A percentile compares a stretch with the other conserved stretches of the same genome.
These are phyloP conservation scores for Setomelanomma holmii DNA, from an alignment of 2,329 filamentous ascomycete species.

Conservation along the genomic window DNA sequence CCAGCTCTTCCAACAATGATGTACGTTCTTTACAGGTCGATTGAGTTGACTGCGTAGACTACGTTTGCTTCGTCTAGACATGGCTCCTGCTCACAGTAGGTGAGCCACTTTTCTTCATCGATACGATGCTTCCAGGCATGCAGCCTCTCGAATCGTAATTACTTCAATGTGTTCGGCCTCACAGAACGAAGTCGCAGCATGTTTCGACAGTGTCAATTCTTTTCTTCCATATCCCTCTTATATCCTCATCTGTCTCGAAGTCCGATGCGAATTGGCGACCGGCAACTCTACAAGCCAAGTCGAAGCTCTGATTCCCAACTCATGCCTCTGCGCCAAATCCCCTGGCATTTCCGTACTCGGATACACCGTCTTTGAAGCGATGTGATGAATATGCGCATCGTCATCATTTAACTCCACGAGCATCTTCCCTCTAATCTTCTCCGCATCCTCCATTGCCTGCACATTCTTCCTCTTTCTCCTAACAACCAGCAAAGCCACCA, in stretches of 20 bases:
- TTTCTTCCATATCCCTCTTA: neutral
- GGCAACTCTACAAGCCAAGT: constrained; percentile 6
- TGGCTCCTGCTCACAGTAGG: too few species aligned
- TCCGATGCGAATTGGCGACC: neutral
- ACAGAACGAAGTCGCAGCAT: too few species aligned
- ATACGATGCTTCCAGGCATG: too few species aligned
- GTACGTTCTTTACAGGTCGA: too few species aligned
- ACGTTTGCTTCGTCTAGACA: too few species aligned
- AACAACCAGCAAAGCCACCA: constrained; percentile 2
- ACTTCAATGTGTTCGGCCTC: too few species aligned
- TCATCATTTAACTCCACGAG: constrained; percentile 1
- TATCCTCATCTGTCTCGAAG: neutral
- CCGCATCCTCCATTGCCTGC: neutral
- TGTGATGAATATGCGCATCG: constrained; percentile 1
- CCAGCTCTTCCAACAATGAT: too few species aligned
- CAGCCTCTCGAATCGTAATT: too few species aligned
- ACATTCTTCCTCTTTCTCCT: neutral
- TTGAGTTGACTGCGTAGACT: too few species aligned
- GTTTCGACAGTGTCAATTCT: too few species aligned
- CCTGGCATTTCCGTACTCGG: constrained; percentile 1
- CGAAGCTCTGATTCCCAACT: constrained; percentile 5
- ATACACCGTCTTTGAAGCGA: neutral
- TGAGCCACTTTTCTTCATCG: too few species aligned
- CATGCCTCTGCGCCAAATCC: neutral
- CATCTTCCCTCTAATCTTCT: neutral